Base-by-base conservation (phyloP, 495 filamentous ascomycete species). In the Penicillium tannophilum region DNA sequence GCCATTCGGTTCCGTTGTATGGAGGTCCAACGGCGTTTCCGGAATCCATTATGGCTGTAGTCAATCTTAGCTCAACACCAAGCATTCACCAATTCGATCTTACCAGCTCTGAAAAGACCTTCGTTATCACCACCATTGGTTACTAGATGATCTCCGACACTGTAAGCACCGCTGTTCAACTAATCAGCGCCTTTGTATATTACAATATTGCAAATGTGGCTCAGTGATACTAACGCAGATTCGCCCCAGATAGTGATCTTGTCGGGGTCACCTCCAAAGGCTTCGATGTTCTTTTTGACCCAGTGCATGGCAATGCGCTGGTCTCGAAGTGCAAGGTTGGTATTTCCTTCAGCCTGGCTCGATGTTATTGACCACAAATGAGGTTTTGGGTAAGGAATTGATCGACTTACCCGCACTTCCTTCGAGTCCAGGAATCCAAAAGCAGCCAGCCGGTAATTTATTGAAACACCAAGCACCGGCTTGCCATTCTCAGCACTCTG, bases 361-460 rank as follows among this genome's bases (percentile, higher is more conserved):
- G n/a, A n/a, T 24, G 10, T 14, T 24, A 54, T 31, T 24, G 20
- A 16, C 8, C 17, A 26, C 24, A 14, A 0, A 16, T 23, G 33
- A 14, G 1, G 10, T 30, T 19, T 28, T 20, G n/a, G 47, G 11
- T 19, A 31, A 50, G n/a, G 10, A 52, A 2, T 42, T 11, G 3
- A 42, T 36, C 33, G 4, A 52, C 60, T 47, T 60, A 75, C 81
- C 42, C 72, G 66, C 44, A 75, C 67, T 64, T 75, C 72, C 49
- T 71, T 54, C 9, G 72, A 75, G 5, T 89, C 87, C 8, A 92
- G 71, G 55, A 90, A 91, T 1, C 90, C 90, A 72, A 84, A 89
- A 0, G 86, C 75, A 0, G 88, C 86, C 26, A 92, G 79, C 7
- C 90, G 84, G 60, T 91, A 91, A 62, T 91, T 92, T 70, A 92